phyloP scores from a whole-genome alignment of 495 filamentous ascomycete genomes.

The Lophium mytilinum region DNA sequence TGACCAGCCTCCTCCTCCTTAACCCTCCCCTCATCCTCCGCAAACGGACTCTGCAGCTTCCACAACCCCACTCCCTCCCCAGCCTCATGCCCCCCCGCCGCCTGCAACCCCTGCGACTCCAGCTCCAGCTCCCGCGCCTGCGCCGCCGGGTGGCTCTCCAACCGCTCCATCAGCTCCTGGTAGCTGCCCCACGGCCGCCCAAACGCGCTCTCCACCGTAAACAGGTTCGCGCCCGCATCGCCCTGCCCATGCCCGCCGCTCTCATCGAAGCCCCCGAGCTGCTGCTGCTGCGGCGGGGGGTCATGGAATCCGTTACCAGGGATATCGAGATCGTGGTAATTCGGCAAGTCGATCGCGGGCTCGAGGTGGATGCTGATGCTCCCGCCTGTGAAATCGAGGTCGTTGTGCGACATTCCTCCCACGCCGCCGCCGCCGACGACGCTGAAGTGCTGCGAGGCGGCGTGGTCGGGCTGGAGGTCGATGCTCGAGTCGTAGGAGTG shows the following conservation, averaged over 20 bases:
- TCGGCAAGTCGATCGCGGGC: slow-evolving; percentile 10
- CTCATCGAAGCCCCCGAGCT: background rate
- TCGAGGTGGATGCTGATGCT: slow-evolving; percentile 21
- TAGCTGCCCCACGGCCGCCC: background rate
- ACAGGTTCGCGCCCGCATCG: background rate
- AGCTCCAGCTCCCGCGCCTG: slow-evolving; percentile 1
- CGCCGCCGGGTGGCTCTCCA: slow-evolving; percentile 4
- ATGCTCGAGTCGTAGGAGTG: slow-evolving; percentile 8
- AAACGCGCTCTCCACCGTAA: background rate
- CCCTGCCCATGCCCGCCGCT: background rate
- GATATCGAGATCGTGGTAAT: background rate
- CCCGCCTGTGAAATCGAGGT: slow-evolving; percentile 22
- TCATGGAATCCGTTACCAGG: background rate
- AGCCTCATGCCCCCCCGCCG: background rate
- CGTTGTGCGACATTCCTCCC: background rate
- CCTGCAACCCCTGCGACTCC: background rate
- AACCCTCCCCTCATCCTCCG: background rate
- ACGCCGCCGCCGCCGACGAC: background rate
- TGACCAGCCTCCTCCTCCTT: slow-evolving; percentile 7
- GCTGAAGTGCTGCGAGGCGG: too few species aligned
- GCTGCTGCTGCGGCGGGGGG: background rate
- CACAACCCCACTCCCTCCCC: background rate
- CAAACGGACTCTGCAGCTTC: slow-evolving; percentile 20
- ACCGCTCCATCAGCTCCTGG: slow-evolving; percentile 1
- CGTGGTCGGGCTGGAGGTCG: background rate